phyloP scores from a whole-genome alignment of 2,329 filamentous ascomycete genomes.

The Chaetomium olivaceum region DNA sequence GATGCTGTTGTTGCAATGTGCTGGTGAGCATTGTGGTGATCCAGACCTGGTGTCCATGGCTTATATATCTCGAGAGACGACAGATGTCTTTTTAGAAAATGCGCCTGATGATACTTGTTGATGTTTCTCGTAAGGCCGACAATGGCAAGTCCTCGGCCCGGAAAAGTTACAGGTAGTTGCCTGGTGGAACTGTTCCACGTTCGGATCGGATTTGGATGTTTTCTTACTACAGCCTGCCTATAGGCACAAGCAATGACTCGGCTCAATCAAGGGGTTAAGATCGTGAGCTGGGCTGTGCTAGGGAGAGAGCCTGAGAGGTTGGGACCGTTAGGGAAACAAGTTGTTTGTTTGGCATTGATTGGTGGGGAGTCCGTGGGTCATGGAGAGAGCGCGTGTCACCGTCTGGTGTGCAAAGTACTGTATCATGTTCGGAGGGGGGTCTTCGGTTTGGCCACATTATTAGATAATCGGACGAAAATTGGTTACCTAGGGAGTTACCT shows the following conservation, averaged over 20 bases:
- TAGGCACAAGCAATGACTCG: neutral
- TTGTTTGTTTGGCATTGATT: neutral
- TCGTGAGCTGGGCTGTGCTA: conserved; percentile 3
- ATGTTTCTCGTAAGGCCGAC: neutral
- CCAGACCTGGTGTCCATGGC: neutral
- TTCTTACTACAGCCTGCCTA: neutral
- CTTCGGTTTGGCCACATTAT: neutral
- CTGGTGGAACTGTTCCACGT: neutral
- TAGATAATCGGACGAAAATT: neutral
- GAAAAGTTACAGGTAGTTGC: neutral
- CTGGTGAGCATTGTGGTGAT: conserved; percentile 3
- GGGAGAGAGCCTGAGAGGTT: neutral
- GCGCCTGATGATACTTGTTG: neutral
- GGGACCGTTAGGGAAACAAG: too few species aligned
- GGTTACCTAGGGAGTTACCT: neutral
- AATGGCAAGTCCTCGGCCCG: neutral
- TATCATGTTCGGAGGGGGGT: neutral
- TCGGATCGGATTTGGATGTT: neutral
- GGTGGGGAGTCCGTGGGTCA: neutral
- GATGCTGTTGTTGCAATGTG: neutral
- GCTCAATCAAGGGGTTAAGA: neutral
- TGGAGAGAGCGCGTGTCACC: neutral
- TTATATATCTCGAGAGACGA: conserved; percentile 1
- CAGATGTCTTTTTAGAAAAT: neutral
- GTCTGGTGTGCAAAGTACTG: neutral